phyloP scores from a whole-genome alignment of 2,329 filamentous ascomycete genomes.

The Cladophialophora immunda region DNA sequence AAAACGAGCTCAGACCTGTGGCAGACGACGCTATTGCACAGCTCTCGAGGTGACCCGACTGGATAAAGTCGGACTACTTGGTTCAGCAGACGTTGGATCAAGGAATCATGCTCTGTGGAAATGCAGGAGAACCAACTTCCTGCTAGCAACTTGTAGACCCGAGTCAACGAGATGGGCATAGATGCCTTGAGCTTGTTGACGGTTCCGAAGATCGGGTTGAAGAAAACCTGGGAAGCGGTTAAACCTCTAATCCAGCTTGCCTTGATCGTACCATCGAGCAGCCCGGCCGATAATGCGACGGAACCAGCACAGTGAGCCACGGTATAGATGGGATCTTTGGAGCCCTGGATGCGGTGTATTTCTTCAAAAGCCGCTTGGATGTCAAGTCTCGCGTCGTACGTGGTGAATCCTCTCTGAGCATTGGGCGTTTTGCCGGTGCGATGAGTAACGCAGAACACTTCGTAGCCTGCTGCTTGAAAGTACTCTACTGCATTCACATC shows the following conservation, averaged over 20 bases:
- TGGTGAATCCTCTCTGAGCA: constrained; percentile 19
- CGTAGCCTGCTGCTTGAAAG: constrained; percentile 21
- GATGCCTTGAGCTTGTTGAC: constrained; percentile 22
- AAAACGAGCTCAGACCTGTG: constrained; percentile 20
- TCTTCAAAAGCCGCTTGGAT: constrained; percentile 23
- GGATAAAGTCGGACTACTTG: constrained; percentile 19
- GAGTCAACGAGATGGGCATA: constrained; percentile 3
- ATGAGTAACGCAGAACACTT: constrained; percentile 22
- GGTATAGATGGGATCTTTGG: constrained; percentile 11
- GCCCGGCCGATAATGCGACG: constrained; percentile 15
- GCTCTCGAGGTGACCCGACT: constrained; percentile 7
- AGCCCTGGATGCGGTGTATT: constrained; percentile 14
- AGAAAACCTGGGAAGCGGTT: constrained; percentile 19
- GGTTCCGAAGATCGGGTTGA: constrained; percentile 16
- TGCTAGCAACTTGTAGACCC: constrained; percentile 21
- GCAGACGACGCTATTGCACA: constrained; percentile 21
- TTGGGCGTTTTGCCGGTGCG: constrained; percentile 21
- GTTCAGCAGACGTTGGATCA: constrained; percentile 21
- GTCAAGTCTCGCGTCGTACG: constrained; percentile 23
- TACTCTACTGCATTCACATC: constrained; percentile 20
- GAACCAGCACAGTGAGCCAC: constrained; percentile 23
- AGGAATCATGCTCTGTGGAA: constrained; percentile 13
- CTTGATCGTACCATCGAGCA: constrained; percentile 22
- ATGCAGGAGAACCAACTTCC: constrained; percentile 19
- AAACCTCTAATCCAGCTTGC: constrained; percentile 19